Percentiles rank a stretch among this genome's conserved stretches.
phyloP scores from a whole-genome alignment of 192 early-diverging fungal species.

The Linnemannia elongata region DNA sequence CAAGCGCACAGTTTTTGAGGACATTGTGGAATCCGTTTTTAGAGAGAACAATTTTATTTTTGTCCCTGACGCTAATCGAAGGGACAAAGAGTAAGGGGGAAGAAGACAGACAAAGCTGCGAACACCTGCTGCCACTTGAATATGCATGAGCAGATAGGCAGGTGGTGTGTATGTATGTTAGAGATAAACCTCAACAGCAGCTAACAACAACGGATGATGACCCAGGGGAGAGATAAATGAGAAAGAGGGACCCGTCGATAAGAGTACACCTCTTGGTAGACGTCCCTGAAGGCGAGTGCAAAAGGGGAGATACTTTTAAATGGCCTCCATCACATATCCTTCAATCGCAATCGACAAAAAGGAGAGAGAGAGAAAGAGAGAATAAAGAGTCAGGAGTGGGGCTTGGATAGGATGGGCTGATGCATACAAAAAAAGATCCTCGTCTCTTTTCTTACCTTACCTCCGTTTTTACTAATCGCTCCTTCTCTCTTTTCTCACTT shows the following conservation, averaged over 20 bases:
- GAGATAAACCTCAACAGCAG: neutral
- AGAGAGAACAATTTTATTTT: neutral
- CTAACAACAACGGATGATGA: neutral
- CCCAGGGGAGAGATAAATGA: neutral
- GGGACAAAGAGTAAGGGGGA: neutral
- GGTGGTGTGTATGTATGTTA: neutral
- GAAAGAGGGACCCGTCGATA: neutral
- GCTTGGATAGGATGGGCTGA: neutral
- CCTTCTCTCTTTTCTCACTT: neutral
- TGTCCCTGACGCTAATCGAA: neutral
- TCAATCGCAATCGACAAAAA: neutral
- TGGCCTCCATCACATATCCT: too few species aligned
- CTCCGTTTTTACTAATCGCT: neutral
- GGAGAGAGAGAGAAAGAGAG: neutral
- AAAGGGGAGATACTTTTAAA: too few species aligned
- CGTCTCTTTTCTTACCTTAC: neutral
- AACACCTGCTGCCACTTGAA: neutral
- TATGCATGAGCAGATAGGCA: too few species aligned
- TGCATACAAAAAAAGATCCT: neutral
- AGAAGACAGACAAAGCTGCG: neutral
- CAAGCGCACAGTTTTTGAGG: neutral
- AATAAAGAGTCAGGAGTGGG: neutral
- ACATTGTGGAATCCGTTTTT: neutral
- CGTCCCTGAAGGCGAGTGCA: neutral
- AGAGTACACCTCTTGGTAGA: neutral